phyloP scores from a whole-genome alignment of 352 stramenopile species.

The Phytopythium cucurbitacearum region DNA sequence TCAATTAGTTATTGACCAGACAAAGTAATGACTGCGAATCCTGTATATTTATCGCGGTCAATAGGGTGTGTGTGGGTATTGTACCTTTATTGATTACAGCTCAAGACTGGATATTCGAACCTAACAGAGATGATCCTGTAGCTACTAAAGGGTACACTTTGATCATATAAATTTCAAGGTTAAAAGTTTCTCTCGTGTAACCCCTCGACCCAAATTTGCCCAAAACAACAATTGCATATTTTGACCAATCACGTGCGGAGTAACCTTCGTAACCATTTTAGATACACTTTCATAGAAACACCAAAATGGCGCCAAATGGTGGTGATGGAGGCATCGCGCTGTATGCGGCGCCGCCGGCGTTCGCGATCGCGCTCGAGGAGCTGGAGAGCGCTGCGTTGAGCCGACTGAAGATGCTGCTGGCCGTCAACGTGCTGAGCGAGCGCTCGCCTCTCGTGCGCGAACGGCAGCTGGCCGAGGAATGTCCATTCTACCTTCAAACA shows the following conservation, averaged over 20 bases:
- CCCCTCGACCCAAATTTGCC: too few species aligned
- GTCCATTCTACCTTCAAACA: conserved; percentile 15
- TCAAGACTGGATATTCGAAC: too few species aligned
- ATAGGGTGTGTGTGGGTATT: too few species aligned
- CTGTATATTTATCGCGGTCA: too few species aligned
- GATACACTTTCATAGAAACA: too few species aligned
- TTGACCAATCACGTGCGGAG: background rate
- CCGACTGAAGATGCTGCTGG: conserved; percentile 48
- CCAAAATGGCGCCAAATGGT: background rate
- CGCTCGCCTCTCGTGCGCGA: background rate
- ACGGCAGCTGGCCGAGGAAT: conserved; percentile 1
- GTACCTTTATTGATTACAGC: too few species aligned
- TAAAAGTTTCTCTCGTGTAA: too few species aligned
- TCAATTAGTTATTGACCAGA: background rate
- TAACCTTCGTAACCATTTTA: background rate
- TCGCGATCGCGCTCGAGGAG: conserved; percentile 91
- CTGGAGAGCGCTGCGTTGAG: conserved; percentile 88
- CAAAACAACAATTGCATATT: background rate
- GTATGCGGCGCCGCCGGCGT: conserved; percentile 2
- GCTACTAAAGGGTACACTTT: too few species aligned
- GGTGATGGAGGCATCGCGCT: background rate
- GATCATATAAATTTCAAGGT: too few species aligned
- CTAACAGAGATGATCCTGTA: too few species aligned
- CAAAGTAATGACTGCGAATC: background rate
- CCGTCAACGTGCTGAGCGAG: conserved; percentile 12